These are phyloP conservation scores for Vitis hybrid DNA, from an alignment of 177 flowering plant genomes.

Conservation along the genomic window DNA sequence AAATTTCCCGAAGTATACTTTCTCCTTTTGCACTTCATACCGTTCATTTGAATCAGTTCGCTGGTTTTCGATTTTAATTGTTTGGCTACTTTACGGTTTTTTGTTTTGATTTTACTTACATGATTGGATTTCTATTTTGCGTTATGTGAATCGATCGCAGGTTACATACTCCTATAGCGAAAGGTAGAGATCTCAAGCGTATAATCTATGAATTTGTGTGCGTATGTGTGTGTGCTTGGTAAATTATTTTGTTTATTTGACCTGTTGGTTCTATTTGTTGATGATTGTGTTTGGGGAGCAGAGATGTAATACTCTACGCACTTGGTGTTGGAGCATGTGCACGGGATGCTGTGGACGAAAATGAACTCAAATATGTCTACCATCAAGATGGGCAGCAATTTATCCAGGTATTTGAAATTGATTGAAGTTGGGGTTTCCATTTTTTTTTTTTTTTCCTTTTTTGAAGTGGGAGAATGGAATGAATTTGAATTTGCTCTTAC, in stretches of 20 bases:
- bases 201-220: too few relatives aligned
- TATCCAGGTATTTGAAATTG: slow-evolving; percentile 47
- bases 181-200: slow-evolving; percentile 31
- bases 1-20: slow-evolving; percentile 53
- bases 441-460: too few relatives aligned
- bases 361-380: slow-evolving; percentile 87
- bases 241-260: too few relatives aligned
- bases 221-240: too few relatives aligned
- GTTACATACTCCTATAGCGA: slow-evolving; percentile 40
- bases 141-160: slow-evolving; percentile 23
- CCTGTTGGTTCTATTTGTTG: too few relatives aligned
- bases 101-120: background rate
- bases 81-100: background rate
- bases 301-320: slow-evolving; percentile 86
- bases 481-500: too few relatives aligned
- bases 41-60: background rate
- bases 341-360: slow-evolving; percentile 62
- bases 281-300: slow-evolving; percentile 17
- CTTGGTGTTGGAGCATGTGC: slow-evolving; percentile 91
- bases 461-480: too few relatives aligned
- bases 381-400: slow-evolving; percentile 66
- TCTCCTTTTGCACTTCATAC: background rate
- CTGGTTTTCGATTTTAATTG: background rate
- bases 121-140: background rate
- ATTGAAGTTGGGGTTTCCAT: background rate